Evolutionary conservation across 331 rosid genomes (phyloP), one percentile per base, ranked within the genome.

Genomic region (Pyracantha coccinea): DNA sequence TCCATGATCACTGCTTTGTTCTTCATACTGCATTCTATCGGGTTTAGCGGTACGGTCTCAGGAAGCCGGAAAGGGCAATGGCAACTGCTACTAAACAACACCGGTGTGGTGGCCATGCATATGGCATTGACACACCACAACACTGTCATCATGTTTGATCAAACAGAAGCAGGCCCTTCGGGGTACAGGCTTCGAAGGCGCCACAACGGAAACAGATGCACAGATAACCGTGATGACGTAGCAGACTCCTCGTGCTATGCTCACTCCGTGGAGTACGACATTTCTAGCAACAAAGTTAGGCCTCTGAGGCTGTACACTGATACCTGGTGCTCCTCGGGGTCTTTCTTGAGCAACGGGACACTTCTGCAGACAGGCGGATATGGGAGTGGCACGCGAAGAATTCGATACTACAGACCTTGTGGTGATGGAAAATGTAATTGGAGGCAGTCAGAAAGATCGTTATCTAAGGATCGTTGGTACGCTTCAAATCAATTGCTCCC

Each of bases 251-350:
- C 84, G 10, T 91, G 98, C 77, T 89, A 83, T 78, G 97, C 95
- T 65, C 99, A 91, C 78, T 86, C 98, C 5, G 59, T 94, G 2
- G 96, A 87, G 86, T 94, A 90, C 58, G 86, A 88, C 84, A 77
- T 94, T 66, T 23, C 67, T 12, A 6, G 57, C 9, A 94, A 94
- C 87, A 65, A 3, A 32, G 31, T 90, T 33, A 85, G 96, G 61
- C 84, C 97, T 61, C 61, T 94, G 65, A 72, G 70, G 58, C 85
- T 90, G 25, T 75, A 83, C 27, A 72, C 92, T 31, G 96, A 92
- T 76, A 82, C 97, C 24, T 90, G 97, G 99, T 90, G 96, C 83
- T 94, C 98, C 74, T 87, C 97, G 0, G 97, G 92, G 15, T 72
- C 95, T 73, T 87, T 89, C 69, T 59, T 87, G 14, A 84, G 88